A percentile compares a stretch with the other conserved stretches of the same genome.
Evolutionary conservation across 768 basidiomycete genomes (phyloP).

Genomic region (Tricholomella constricta): DNA sequence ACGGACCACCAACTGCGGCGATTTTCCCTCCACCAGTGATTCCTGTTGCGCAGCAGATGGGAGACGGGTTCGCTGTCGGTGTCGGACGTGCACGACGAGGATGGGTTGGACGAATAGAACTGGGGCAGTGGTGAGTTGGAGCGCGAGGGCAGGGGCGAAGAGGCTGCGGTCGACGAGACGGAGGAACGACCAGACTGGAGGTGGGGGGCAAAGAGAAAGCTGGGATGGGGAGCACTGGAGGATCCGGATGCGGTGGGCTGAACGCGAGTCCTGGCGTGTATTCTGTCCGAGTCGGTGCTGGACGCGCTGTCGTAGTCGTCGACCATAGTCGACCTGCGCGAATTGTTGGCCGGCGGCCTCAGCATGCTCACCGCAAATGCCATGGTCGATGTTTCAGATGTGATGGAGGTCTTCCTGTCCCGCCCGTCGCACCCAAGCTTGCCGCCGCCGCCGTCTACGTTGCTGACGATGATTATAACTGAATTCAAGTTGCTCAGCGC

Average conservation of each 20-base stretch:
- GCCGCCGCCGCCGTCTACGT: conserved; percentile 16
- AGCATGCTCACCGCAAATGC: conserved; percentile 24
- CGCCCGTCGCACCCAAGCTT: conserved; percentile 10
- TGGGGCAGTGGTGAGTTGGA: conserved; percentile 60
- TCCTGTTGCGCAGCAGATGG: conserved; percentile 42
- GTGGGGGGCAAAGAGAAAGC: conserved; percentile 36
- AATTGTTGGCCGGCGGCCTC: conserved; percentile 20
- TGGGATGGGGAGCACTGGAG: conserved; percentile 22
- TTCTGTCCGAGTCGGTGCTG: conserved; percentile 45
- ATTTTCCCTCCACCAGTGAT: conserved; percentile 45
- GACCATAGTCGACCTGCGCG: conserved; percentile 22
- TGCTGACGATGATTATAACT: conserved; percentile 12
- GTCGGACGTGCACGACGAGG: conserved; percentile 60
- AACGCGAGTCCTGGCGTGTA: conserved; percentile 15
- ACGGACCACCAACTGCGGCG: conserved; percentile 60
- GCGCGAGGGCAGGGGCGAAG: conserved; percentile 65
- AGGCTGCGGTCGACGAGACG: conserved; percentile 41
- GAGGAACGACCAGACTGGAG: conserved; percentile 41
- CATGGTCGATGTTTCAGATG: conserved; percentile 18
- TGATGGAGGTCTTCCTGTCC: not conserved
- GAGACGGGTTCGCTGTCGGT: conserved; percentile 61
- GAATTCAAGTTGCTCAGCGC: not conserved
- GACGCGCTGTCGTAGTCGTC: conserved; percentile 48
- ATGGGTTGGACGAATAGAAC: conserved; percentile 47
- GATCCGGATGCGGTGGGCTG: conserved; percentile 20